Conservation (phyloP, 2,329 filamentous ascomycete genomes). For the Penicillium thymicola region DNA sequence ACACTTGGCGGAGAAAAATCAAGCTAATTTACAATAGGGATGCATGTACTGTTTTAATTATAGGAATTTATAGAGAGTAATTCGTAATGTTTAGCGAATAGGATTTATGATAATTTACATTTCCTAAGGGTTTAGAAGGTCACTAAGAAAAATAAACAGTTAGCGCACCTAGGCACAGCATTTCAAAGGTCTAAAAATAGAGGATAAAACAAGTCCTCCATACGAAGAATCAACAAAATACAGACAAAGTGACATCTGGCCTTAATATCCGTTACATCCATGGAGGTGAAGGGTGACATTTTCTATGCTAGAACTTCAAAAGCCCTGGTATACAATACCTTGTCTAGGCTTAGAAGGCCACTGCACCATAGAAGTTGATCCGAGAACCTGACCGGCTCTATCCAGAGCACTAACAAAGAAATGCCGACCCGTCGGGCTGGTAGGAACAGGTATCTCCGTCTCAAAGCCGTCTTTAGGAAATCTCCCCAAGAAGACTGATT, state of each 20-base stretch:
- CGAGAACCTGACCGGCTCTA: neutral
- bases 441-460: neutral
- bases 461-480: neutral
- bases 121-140: neutral
- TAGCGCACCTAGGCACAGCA: neutral
- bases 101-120: neutral
- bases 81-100: neutral
- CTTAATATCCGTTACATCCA: neutral
- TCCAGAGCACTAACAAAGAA: neutral
- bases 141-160: neutral
- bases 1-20: neutral
- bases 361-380: neutral
- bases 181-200: neutral
- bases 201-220: too few species aligned
- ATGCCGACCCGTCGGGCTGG: neutral
- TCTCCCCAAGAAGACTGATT: neutral
- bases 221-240: too few species aligned
- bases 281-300: too few species aligned
- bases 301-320: neutral
- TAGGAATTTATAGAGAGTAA: neutral
- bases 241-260: neutral
- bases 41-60: neutral
- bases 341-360: neutral
- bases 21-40: neutral
- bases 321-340: neutral